Conservation (phyloP, 139 green algal species). For the Raphidocelis subcapitata region DNA sequence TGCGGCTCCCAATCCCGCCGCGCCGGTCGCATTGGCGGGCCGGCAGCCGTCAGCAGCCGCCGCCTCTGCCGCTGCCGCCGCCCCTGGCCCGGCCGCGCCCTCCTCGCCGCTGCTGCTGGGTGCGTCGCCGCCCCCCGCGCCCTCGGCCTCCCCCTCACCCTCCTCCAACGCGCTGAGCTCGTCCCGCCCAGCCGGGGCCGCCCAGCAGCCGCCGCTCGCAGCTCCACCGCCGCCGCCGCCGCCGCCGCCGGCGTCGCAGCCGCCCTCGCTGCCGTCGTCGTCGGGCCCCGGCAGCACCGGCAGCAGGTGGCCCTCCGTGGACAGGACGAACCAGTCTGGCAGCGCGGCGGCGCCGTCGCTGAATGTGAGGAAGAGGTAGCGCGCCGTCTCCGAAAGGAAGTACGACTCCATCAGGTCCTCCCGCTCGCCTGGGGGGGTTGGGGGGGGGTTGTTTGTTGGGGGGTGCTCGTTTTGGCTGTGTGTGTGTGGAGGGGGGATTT, state of each 20-base stretch:
- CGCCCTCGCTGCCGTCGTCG: neutral
- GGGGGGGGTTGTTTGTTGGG: neutral
- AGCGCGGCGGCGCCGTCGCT: constrained; percentile 20
- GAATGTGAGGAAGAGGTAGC: constrained; percentile 88
- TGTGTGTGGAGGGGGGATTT: neutral
- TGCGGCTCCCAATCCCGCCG: too few species aligned
- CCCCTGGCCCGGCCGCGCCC: too few species aligned
- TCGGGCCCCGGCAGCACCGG: constrained; percentile 28
- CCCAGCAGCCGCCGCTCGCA: constrained; percentile 14
- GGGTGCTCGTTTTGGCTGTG: neutral
- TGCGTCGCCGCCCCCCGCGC: too few species aligned
- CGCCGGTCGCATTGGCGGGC: too few species aligned
- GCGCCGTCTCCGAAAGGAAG: constrained; percentile 90
- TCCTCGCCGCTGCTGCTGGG: too few species aligned
- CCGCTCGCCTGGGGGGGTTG: constrained; percentile 38
- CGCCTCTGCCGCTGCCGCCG: too few species aligned
- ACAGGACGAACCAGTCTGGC: constrained; percentile 67
- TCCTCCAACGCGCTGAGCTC: too few species aligned
- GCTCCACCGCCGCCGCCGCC: constrained; percentile 1
- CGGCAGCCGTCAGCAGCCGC: too few species aligned
- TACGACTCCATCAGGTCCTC: constrained; percentile 90
- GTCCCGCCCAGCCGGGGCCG: too few species aligned
- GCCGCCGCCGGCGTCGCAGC: constrained; percentile 22
- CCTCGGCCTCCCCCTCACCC: too few species aligned
- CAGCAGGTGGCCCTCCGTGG: constrained; percentile 75